phyloP scores from a whole-genome alignment of 805 yeast genomes.

The Candida pini region DNA sequence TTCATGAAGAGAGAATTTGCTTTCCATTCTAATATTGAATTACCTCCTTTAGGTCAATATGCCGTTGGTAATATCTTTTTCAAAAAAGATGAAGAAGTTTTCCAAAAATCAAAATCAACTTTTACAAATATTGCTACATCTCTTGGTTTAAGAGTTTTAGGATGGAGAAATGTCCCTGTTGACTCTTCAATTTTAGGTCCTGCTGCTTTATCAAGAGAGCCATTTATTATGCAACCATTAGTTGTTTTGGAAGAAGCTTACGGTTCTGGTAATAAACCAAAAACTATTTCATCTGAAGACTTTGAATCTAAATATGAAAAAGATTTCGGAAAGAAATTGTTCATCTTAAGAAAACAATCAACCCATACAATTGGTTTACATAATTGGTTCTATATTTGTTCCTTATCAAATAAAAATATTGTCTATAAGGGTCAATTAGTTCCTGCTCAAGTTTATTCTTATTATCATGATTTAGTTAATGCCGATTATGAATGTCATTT shows the following conservation, averaged over 20 bases:
- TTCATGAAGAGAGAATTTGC: conserved; percentile 82
- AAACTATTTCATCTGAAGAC: conserved; percentile 39
- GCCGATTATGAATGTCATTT: conserved; percentile 92
- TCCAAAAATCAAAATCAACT: conserved; percentile 63
- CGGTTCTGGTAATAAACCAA: conserved; percentile 33
- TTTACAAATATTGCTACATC: conserved; percentile 77
- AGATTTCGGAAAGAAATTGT: conserved; percentile 76
- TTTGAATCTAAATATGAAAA: conserved; percentile 52
- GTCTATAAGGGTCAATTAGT: conserved; percentile 98
- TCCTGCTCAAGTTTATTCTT: conserved; percentile 91
- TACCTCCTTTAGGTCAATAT: conserved; percentile 81
- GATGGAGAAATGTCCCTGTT: conserved; percentile 93
- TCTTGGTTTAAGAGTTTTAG: conserved; percentile 76
- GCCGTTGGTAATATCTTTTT: conserved; percentile 94
- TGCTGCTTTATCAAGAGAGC: conserved; percentile 91
- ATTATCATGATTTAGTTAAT: conserved; percentile 87
- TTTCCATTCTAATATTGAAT: conserved; percentile 55
- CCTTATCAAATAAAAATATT: conserved; percentile 80
- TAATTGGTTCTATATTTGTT: conserved; percentile 97
- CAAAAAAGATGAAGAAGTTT: conserved; percentile 74
- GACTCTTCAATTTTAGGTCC: conserved; percentile 94
- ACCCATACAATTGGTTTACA: conserved; percentile 89
- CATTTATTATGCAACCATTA: conserved; percentile 88
- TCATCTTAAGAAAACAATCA: conserved; percentile 81
- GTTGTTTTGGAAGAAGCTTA: conserved; percentile 58